phyloP scores from a whole-genome alignment of 2,329 filamentous ascomycete genomes.

The Coniochaeta sp. region DNA sequence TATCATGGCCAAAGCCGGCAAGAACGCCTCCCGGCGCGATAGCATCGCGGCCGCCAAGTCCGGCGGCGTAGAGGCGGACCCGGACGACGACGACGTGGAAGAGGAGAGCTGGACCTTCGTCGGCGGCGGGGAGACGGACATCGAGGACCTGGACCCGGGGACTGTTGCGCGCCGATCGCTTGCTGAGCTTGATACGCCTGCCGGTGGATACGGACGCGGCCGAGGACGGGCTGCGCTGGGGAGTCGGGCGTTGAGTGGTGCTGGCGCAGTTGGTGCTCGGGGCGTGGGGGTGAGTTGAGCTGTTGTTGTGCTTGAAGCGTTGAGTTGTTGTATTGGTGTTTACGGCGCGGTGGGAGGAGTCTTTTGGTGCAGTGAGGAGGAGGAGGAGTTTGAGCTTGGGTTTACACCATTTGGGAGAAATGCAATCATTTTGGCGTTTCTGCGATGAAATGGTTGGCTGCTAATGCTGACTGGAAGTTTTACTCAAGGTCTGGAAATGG shows the following conservation, averaged over 20 bases:
- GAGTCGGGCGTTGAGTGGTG: conserved; percentile 12
- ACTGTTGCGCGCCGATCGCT: conserved; percentile 11
- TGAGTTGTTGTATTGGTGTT: background rate
- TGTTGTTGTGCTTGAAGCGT: conserved; percentile 1
- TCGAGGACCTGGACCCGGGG: conserved; percentile 28
- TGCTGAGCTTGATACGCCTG: background rate
- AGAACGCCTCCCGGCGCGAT: conserved; percentile 33
- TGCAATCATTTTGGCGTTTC: background rate
- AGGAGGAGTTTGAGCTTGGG: background rate
- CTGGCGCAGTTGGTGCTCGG: background rate
- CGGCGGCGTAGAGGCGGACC: conserved; percentile 29
- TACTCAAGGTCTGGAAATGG: conserved; percentile 1
- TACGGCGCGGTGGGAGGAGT: background rate
- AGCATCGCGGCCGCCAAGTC: conserved; percentile 7
- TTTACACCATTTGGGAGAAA: background rate
- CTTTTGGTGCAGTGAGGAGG: background rate
- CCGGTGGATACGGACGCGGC: conserved; percentile 8
- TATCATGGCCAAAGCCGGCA: conserved; percentile 58
- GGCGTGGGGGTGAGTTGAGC: conserved; percentile 3
- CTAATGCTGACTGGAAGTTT: background rate
- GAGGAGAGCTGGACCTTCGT: conserved; percentile 91
- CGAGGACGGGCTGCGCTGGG: conserved; percentile 19
- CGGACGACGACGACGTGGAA: conserved; percentile 55
- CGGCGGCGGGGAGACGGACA: conserved; percentile 46
- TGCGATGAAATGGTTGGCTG: background rate